Evolutionary conservation across 345 rosid species (phyloP).

Genomic region (Ricinus communis): DNA sequence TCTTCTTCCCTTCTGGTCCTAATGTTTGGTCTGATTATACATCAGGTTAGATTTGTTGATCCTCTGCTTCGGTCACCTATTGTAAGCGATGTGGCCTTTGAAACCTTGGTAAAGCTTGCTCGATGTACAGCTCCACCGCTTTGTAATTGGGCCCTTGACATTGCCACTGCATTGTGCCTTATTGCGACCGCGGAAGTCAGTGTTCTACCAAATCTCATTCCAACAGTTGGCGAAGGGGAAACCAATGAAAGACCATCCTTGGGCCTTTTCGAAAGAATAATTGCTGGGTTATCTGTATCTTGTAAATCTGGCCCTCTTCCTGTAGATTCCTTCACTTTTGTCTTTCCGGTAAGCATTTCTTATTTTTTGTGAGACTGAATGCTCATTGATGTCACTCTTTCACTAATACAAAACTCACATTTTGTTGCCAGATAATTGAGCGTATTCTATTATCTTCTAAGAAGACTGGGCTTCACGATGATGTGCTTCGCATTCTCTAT

Average conservation of each 20-base stretch:
- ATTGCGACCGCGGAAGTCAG: constrained; percentile 57
- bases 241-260: constrained; percentile 43
- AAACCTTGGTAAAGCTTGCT: constrained; percentile 79
- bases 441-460: constrained; percentile 67
- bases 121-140: constrained; percentile 79
- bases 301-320: constrained; percentile 95
- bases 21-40: constrained; percentile 3
- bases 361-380: background rate
- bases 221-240: constrained; percentile 49
- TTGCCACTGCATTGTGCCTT: constrained; percentile 87
- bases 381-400: constrained; percentile 14
- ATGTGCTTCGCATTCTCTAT: constrained; percentile 73
- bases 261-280: constrained; percentile 80
- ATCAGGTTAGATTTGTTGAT: constrained; percentile 78
- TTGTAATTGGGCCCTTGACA: constrained; percentile 90
- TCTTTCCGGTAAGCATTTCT: constrained; percentile 72
- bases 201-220: constrained; percentile 50
- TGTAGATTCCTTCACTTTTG: constrained; percentile 87
- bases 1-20: background rate
- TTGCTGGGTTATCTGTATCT: constrained; percentile 62
- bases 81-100: constrained; percentile 73
- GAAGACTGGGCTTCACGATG: constrained; percentile 83
- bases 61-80: constrained; percentile 80
- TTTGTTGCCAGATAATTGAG: constrained; percentile 80
- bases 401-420: constrained; percentile 6